phyloP scores from a whole-genome alignment of 208 protist genomes.

The Crithidia sp. region DNA sequence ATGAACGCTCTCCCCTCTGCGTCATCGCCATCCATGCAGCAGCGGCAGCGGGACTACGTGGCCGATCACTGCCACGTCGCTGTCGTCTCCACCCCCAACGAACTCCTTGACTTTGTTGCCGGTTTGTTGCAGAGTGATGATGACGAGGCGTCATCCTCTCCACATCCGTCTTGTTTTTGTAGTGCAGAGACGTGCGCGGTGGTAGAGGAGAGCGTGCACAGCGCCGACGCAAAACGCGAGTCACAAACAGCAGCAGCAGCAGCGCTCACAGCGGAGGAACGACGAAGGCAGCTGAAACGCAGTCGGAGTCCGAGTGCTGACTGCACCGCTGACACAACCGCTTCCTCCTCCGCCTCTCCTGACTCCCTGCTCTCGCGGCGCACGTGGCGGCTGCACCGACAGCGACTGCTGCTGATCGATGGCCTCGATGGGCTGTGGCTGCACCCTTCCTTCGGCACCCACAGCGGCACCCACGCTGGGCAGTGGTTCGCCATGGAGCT shows the following conservation, averaged over 20 bases:
- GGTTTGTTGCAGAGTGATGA: slow-evolving; percentile 2
- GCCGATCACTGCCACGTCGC: slow-evolving; percentile 37
- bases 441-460: slow-evolving; percentile 24
- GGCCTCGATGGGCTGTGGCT: slow-evolving; percentile 31
- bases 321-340: background rate
- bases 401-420: slow-evolving; percentile 27
- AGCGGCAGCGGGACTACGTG: slow-evolving; percentile 29
- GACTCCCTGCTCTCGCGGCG: background rate
- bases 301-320: background rate
- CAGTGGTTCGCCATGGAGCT: slow-evolving; percentile 50
- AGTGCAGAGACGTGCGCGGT: too few relatives aligned
- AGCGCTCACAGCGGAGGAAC: background rate
- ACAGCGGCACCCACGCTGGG: slow-evolving; percentile 33
- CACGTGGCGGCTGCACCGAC: slow-evolving; percentile 21
- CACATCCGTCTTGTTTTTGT: too few relatives aligned
- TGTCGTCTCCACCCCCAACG: slow-evolving; percentile 37
- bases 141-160: background rate
- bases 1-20: background rate
- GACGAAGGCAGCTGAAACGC: too few relatives aligned
- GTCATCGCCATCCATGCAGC: background rate
- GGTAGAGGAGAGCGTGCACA: too few relatives aligned
- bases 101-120: slow-evolving; percentile 38
- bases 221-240: too few relatives aligned
- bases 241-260: background rate
- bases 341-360: background rate